Percentiles rank a stretch among this genome's conserved stretches.
phyloP scores from a whole-genome alignment of 2,329 filamentous ascomycete genomes.

The Aspergillus piperis region DNA sequence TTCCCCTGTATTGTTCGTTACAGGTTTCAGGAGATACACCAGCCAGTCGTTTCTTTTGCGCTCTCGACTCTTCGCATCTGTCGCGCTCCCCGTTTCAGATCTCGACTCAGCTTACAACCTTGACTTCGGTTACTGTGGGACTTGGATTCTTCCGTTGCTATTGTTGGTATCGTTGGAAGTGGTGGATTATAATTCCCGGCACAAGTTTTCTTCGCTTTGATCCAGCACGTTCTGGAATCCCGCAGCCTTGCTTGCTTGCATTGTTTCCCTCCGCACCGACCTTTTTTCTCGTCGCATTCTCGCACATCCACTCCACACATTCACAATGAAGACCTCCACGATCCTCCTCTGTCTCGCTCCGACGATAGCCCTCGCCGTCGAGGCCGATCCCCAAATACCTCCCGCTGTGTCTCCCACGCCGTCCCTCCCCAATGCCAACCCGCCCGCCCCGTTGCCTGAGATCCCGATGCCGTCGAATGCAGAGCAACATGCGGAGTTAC shows the following conservation, averaged over 20 bases:
- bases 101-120: not conserved
- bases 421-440: slow-evolving; percentile 21
- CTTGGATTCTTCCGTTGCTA: not conserved
- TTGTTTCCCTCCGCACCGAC: not conserved
- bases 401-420: slow-evolving; percentile 28
- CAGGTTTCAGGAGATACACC: slow-evolving; percentile 7
- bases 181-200: not conserved
- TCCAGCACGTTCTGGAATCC: not conserved
- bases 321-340: slow-evolving; percentile 22
- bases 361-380: slow-evolving; percentile 25
- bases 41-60: not conserved
- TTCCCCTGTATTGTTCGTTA: not conserved
- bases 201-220: not conserved
- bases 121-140: not conserved
- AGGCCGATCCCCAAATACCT: slow-evolving; percentile 25
- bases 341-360: slow-evolving; percentile 23
- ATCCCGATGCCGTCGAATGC: slow-evolving; percentile 6
- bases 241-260: not conserved
- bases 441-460: slow-evolving; percentile 19
- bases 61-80: not conserved
- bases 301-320: not conserved
- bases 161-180: not conserved
- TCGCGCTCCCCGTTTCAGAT: not conserved
- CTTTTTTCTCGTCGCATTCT: slow-evolving; percentile 1
- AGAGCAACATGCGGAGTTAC: slow-evolving; percentile 9